Percentiles rank a stretch among this genome's conserved stretches.
Conservation (phyloP, 495 filamentous ascomycete genomes). For the Clohesyomyces aquaticus region DNA sequence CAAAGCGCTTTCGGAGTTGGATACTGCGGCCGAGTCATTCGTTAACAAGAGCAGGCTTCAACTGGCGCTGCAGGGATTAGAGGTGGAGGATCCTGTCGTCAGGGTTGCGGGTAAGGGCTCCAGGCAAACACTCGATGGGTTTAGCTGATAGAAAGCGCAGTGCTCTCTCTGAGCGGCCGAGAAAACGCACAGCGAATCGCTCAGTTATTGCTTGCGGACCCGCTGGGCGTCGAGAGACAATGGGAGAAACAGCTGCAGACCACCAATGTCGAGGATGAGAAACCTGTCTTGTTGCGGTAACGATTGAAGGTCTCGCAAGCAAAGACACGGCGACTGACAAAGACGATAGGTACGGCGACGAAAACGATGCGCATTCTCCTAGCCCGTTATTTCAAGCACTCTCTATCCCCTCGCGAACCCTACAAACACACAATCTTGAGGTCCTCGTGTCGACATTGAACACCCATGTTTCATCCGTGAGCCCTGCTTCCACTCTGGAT, state of each 20-base stretch:
- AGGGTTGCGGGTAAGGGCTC: constrained; percentile 61
- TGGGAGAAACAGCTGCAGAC: constrained; percentile 74
- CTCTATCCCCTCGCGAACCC: constrained; percentile 66
- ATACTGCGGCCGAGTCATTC: constrained; percentile 64
- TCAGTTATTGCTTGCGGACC: constrained; percentile 75
- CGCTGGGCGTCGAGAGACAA: constrained; percentile 61
- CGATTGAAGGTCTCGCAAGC: neutral
- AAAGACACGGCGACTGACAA: constrained; percentile 10
- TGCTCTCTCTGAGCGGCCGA: constrained; percentile 57
- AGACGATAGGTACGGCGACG: constrained; percentile 57
- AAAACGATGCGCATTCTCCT: constrained; percentile 46
- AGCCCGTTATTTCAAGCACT: constrained; percentile 59
- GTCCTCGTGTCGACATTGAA: constrained; percentile 69
- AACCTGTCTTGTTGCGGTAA: constrained; percentile 57
- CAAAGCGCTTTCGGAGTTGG: constrained; percentile 62
- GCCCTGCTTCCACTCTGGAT: constrained; percentile 39
- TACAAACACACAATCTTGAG: constrained; percentile 74
- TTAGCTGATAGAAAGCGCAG: constrained; percentile 43
- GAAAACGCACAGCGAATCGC: constrained; percentile 63
- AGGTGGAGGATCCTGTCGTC: constrained; percentile 65
- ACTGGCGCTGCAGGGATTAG: constrained; percentile 76
- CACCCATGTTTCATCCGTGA: constrained; percentile 39
- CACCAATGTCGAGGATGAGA: constrained; percentile 50
- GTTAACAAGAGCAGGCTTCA: constrained; percentile 77
- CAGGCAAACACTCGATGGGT: neutral